Evolutionary conservation across 169 alveolate species (phyloP).

Genomic region (Cryptosporidium felis): DNA sequence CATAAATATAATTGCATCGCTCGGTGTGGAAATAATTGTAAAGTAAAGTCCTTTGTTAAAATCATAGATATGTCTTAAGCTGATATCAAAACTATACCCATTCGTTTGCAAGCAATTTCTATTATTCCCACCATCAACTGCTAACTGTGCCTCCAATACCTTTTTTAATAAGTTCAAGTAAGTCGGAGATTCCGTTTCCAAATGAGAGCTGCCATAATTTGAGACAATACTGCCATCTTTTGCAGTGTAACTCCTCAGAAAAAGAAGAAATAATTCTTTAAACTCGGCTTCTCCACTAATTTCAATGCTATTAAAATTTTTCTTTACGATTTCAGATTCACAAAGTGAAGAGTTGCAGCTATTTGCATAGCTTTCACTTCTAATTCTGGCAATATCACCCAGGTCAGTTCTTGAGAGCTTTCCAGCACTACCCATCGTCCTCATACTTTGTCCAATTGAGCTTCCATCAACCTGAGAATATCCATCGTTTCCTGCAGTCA

Average conservation of each 20-base stretch:
- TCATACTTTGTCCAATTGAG: conserved; percentile 41
- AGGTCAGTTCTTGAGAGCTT: conserved; percentile 39
- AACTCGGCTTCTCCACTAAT: conserved; percentile 55
- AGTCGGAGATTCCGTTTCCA: conserved; percentile 3
- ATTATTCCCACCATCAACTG: conserved; percentile 32
- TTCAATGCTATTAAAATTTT: neutral
- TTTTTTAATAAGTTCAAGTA: conserved; percentile 39
- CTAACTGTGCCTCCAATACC: conserved; percentile 40
- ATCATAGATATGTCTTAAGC: conserved; percentile 48
- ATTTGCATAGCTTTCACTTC: conserved; percentile 6
- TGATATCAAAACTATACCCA: conserved; percentile 56
- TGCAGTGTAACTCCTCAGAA: conserved; percentile 32
- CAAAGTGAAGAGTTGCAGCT: conserved; percentile 22
- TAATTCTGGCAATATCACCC: conserved; percentile 37
- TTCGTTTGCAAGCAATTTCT: neutral
- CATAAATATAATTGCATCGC: conserved; percentile 61
- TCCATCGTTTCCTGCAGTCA: conserved; percentile 50
- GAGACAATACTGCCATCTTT: conserved; percentile 22
- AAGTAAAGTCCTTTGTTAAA: conserved; percentile 34
- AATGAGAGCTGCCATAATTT: conserved; percentile 7
- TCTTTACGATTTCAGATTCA: conserved; percentile 9
- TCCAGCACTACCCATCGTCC: conserved; percentile 28
- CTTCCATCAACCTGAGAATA: conserved; percentile 58
- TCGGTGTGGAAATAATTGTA: conserved; percentile 41
- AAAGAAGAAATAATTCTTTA: conserved; percentile 41